Evolutionary conservation across 2,329 filamentous ascomycete species (phyloP), one percentile per base, ranked within the genome.

Genomic region (Trichophyton verrucosum): DNA sequence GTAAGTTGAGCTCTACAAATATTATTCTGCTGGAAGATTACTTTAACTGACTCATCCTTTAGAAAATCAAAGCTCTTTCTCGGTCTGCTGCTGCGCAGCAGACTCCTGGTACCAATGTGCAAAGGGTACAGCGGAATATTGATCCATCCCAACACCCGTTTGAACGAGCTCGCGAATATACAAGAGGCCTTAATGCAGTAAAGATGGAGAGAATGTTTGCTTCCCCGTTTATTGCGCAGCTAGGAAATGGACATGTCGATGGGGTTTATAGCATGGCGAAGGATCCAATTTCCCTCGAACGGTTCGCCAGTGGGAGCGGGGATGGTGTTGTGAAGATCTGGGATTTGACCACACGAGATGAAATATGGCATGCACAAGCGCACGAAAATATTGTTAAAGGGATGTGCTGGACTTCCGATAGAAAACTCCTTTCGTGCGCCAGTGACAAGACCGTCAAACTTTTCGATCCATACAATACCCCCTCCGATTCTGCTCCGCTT

Each of bases 351-450:
- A 86, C 80, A 64, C 79, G 83, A 61, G 84, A 87, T 30, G 87
- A 94, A 71, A 80, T 86, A 56, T 92, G 88, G 86, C 81, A 88
- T 68, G 82, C 82, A 2, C 84, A 87, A 64, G 92, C 91, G 24
- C 95, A 99, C 72, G 89, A 96, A 68, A 95, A 95, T 67, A 86
- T 96, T 51, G 89, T 97, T 67, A 96, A 95, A 78, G 88, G 88
- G 13, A 80, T 96, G 71, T 87, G 86, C 67, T 99, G 92, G 88
- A 96, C 91, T 2, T 82, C 84, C 51, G 89, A 95, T 67, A 83
- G 86, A 70, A 92, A 91, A 71, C 79, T 97, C 13, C 77, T 97
- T 55, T 92, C 89, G 1, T 96, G 91, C 71, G 91, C 88, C 4
- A 86, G 85, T 63, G 94, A 99, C 74, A 84, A 85, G 66, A 87